phyloP scores from a whole-genome alignment of 371 early-diverging fungal species.

The Haplosporangium sp. region DNA sequence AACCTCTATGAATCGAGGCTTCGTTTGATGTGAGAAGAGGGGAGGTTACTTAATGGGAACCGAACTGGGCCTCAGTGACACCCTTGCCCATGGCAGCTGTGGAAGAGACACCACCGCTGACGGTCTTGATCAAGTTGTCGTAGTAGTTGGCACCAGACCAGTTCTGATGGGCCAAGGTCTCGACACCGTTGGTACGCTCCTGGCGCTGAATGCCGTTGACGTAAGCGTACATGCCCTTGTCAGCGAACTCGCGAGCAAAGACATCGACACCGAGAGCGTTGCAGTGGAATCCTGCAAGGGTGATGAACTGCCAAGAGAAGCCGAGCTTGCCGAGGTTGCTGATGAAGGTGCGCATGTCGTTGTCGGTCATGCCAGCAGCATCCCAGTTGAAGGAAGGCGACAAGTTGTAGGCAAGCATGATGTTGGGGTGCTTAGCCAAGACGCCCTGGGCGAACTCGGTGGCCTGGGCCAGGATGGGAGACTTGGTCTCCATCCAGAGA shows the following conservation, averaged over 20 bases:
- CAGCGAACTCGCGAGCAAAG: constrained; percentile 92
- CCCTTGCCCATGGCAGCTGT: constrained; percentile 98
- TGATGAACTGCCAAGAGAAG: constrained; percentile 98
- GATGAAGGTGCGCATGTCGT: constrained; percentile 88
- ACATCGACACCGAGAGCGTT: constrained; percentile 86
- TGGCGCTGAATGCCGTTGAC: constrained; percentile 94
- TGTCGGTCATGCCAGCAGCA: constrained; percentile 92
- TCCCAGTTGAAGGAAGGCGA: constrained; percentile 99
- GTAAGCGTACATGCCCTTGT: constrained; percentile 95
- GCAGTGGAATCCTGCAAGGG: constrained; percentile 97
- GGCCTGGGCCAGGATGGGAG: constrained; percentile 93
- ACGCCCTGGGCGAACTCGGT: constrained; percentile 93
- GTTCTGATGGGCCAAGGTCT: constrained; percentile 96
- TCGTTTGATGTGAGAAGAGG: not conserved
- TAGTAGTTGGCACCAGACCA: constrained; percentile 98
- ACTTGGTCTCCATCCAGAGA: constrained; percentile 98
- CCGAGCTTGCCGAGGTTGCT: constrained; percentile 90
- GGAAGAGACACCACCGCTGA: constrained; percentile 93
- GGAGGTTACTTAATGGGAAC: constrained; percentile 35
- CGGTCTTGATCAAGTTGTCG: constrained; percentile 92
- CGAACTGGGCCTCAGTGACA: constrained; percentile 87
- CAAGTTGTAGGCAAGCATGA: constrained; percentile 93
- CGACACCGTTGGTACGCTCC: constrained; percentile 92
- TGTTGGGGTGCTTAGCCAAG: constrained; percentile 62
- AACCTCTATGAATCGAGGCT: not conserved